phyloP scores from a whole-genome alignment of 139 green algal genomes.

The Chlamydomonas eustigma region DNA sequence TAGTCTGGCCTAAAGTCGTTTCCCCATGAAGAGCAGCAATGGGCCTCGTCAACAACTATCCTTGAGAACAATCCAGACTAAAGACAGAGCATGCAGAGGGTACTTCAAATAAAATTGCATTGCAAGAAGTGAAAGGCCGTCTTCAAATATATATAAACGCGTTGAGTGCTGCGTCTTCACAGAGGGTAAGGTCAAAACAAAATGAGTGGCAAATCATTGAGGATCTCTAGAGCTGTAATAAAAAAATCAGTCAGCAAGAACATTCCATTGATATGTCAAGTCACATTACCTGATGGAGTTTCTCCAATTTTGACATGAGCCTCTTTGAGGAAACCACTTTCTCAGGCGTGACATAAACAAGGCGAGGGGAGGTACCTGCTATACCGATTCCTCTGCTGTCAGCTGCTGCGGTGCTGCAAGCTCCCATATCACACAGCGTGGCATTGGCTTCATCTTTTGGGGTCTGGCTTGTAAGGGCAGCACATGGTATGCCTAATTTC shows the following conservation, averaged over 20 bases:
- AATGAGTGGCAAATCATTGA: too few relatives aligned
- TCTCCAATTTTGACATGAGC: conserved; percentile 59
- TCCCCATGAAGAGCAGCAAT: conserved; percentile 47
- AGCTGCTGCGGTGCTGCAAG: conserved; percentile 7
- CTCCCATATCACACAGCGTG: neutral
- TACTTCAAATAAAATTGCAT: too few relatives aligned
- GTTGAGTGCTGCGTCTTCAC: too few relatives aligned
- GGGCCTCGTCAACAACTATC: conserved; percentile 74
- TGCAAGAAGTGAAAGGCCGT: too few relatives aligned
- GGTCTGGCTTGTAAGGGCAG: conserved; percentile 53
- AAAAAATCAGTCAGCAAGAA: too few relatives aligned
- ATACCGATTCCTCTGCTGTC: too few relatives aligned
- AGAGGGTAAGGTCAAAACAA: too few relatives aligned
- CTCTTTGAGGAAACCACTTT: conserved; percentile 53
- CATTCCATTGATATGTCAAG: neutral
- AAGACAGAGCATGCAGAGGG: too few relatives aligned
- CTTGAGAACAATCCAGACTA: conserved; percentile 38
- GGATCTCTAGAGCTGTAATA: too few relatives aligned
- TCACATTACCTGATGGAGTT: conserved; percentile 34
- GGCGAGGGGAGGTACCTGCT: neutral
- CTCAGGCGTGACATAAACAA: conserved; percentile 90
- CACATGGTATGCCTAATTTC: conserved; percentile 27
- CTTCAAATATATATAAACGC: too few relatives aligned
- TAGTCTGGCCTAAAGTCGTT: conserved; percentile 51
- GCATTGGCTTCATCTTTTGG: conserved; percentile 48